These are phyloP conservation scores for Penicillium decumbens DNA, from an alignment of 2,329 filamentous ascomycete genomes.

Conservation along the genomic window DNA sequence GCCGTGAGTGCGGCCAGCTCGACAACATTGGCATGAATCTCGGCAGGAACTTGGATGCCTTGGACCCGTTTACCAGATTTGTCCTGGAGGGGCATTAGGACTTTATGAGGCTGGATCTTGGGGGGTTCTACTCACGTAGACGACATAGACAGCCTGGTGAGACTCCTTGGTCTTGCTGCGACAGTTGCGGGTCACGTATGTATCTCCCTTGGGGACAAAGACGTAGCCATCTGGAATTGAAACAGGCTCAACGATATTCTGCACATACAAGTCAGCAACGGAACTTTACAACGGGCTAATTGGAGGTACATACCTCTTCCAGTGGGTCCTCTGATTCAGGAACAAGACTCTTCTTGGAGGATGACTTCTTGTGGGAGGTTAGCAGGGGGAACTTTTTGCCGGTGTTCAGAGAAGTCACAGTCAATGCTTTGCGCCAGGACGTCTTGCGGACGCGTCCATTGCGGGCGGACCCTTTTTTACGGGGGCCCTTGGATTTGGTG, in stretches of 20 bases:
- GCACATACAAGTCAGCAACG: slow-evolving; percentile 4
- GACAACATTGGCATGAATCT: slow-evolving; percentile 39
- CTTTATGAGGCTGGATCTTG: too few species aligned
- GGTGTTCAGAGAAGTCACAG: background rate
- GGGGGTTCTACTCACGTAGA: slow-evolving; percentile 31
- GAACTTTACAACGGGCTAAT: background rate
- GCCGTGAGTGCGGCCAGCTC: slow-evolving; percentile 39
- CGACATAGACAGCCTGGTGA: slow-evolving; percentile 30
- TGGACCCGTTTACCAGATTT: slow-evolving; percentile 29
- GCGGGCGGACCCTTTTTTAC: slow-evolving; percentile 5
- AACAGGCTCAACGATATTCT: slow-evolving; percentile 32
- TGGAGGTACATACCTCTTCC: slow-evolving; percentile 24
- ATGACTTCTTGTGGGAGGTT: slow-evolving; percentile 2
- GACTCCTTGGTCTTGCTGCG: slow-evolving; percentile 35
- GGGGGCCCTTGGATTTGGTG: slow-evolving; percentile 6
- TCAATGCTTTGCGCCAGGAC: background rate
- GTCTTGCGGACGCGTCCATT: slow-evolving; percentile 9
- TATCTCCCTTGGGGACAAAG: slow-evolving; percentile 42
- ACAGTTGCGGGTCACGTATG: slow-evolving; percentile 44
- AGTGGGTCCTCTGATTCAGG: slow-evolving; percentile 24
- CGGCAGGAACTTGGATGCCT: slow-evolving; percentile 43
- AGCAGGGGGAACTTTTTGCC: background rate
- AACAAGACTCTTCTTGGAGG: slow-evolving; percentile 9
- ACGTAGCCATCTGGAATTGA: slow-evolving; percentile 32
- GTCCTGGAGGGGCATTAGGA: slow-evolving; percentile 20